phyloP scores from a whole-genome alignment of 2,329 filamentous ascomycete genomes.

The Hypoxylon sp. region DNA sequence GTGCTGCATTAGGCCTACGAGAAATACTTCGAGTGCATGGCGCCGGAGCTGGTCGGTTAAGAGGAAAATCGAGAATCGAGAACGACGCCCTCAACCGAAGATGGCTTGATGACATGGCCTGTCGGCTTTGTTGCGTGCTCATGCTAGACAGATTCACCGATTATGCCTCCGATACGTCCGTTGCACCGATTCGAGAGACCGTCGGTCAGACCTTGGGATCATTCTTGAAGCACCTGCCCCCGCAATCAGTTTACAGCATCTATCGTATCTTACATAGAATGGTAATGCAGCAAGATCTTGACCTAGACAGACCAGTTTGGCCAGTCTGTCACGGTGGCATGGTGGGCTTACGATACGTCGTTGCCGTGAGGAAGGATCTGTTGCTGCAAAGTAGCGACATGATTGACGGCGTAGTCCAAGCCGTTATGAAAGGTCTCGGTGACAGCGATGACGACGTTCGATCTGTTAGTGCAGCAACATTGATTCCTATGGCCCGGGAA shows the following conservation, averaged over 20 bases:
- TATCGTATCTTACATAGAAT: conserved; percentile 89
- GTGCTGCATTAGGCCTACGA: conserved; percentile 93
- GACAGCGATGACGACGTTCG: conserved; percentile 96
- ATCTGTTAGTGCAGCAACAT: conserved; percentile 95
- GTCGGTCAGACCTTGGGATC: conserved; percentile 95
- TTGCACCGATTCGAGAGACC: conserved; percentile 95
- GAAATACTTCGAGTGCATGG: conserved; percentile 95
- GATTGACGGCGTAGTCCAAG: conserved; percentile 91
- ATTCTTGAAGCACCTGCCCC: conserved; percentile 85
- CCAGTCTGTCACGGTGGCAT: conserved; percentile 98
- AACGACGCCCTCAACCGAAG: conserved; percentile 85
- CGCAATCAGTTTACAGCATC: conserved; percentile 83
- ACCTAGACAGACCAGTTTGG: conserved; percentile 83
- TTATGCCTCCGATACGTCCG: conserved; percentile 96
- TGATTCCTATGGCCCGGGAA: conserved; percentile 96
- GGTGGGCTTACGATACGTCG: conserved; percentile 95
- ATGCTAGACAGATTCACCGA: conserved; percentile 98
- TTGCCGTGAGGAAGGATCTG: conserved; percentile 93
- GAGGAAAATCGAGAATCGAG: conserved; percentile 77
- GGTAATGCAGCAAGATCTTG: conserved; percentile 90
- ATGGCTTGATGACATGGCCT: conserved; percentile 97
- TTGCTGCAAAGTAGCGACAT: conserved; percentile 86
- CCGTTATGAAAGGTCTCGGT: conserved; percentile 94
- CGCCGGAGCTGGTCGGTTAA: conserved; percentile 83
- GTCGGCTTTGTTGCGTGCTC: conserved; percentile 92